A percentile compares a stretch with the other conserved stretches of the same genome.
Evolutionary conservation across 139 green algal species (phyloP).

Genomic region (Tetratostichococcus sp.): DNA sequence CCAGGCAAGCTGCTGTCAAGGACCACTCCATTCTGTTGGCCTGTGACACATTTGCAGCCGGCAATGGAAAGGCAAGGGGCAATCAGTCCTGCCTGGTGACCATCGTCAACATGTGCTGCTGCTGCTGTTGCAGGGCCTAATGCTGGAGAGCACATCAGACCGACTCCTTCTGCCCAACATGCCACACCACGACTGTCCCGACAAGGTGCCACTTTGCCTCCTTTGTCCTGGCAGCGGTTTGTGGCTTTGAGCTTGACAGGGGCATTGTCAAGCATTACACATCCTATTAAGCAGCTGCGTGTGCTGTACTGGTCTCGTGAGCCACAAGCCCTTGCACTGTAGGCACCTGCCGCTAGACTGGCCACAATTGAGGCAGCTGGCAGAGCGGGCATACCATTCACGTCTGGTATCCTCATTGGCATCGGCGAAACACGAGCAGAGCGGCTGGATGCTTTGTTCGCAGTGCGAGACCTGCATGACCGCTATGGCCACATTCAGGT

Average conservation of each 20-base stretch:
- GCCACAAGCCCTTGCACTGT: too few species aligned
- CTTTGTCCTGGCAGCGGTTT: too few species aligned
- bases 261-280: too few species aligned
- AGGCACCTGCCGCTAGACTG: conserved; percentile 49
- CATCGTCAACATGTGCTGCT: too few species aligned
- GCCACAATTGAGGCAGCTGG: conserved; percentile 63
- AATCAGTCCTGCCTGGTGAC: too few species aligned
- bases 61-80: too few species aligned
- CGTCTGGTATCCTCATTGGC: conserved; percentile 76
- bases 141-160: conserved; percentile 68
- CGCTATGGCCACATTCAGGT: conserved; percentile 65
- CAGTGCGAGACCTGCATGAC: conserved; percentile 44
- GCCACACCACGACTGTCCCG: conserved; percentile 71
- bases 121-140: conserved; percentile 61
- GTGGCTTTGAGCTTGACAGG: too few species aligned
- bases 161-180: conserved; percentile 46
- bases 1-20: not conserved
- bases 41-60: not conserved
- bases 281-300: too few species aligned
- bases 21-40: too few species aligned
- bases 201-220: conserved; percentile 52
- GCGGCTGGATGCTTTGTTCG: conserved; percentile 52
- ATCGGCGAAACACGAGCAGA: conserved; percentile 76
- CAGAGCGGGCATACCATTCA: conserved; percentile 66
- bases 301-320: too few species aligned